These are phyloP conservation scores for Rutstroemia sp. DNA, from an alignment of 2,329 filamentous ascomycete genomes.

Conservation along the genomic window DNA sequence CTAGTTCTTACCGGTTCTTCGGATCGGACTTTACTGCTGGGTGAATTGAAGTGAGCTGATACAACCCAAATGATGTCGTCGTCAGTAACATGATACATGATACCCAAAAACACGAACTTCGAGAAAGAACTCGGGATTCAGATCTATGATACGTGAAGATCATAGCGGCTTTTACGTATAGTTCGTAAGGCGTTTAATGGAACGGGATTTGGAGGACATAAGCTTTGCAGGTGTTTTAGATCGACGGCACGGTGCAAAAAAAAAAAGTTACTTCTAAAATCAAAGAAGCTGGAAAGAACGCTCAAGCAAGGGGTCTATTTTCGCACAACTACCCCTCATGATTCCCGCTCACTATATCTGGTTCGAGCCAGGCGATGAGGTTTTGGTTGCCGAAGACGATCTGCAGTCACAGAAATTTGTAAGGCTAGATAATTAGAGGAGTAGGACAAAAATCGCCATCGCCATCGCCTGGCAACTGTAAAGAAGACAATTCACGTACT, in stretches of 20 bases:
- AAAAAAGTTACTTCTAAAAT: too few relatives aligned
- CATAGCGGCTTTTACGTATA: not conserved
- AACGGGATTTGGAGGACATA: not conserved
- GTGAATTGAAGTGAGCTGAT: slow-evolving; percentile 60
- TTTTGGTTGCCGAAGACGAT: not conserved
- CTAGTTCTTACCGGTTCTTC: slow-evolving; percentile 82
- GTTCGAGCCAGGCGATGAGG: slow-evolving; percentile 1
- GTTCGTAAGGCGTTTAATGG: not conserved
- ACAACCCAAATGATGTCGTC: not conserved
- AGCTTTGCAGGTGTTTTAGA: not conserved
- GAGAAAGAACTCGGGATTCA: not conserved
- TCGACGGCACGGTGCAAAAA: not conserved
- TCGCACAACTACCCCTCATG: not conserved
- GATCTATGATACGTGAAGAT: not conserved
- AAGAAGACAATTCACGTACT: not conserved
- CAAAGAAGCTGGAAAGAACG: not conserved
- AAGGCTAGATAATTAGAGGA: not conserved
- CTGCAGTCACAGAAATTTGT: not conserved
- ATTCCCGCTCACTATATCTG: not conserved
- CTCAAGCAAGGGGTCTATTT: not conserved
- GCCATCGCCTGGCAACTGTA: not conserved
- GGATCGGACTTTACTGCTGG: slow-evolving; percentile 77
- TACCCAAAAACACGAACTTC: slow-evolving; percentile 1
- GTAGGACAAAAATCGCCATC: not conserved
- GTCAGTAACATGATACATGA: slow-evolving; percentile 6